A percentile compares a stretch with the other conserved stretches of the same genome.
Conservation (phyloP, 306 rosid species). For the Prunus kanzakura region DNA sequence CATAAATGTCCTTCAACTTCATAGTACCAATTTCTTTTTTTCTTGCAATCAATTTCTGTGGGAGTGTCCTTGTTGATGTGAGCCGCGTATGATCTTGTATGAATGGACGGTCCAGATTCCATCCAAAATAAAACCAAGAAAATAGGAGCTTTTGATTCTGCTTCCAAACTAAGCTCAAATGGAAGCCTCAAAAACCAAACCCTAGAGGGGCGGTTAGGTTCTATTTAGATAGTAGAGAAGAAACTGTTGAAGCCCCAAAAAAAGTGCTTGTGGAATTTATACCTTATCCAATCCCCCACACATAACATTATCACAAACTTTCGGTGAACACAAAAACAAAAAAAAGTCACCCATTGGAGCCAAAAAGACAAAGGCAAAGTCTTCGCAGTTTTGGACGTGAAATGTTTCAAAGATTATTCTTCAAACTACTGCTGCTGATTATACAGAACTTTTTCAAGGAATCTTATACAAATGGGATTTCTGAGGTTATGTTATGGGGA, state of each 20-base stretch:
- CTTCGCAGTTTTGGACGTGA: neutral
- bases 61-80: conserved; percentile 1
- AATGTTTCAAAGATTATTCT: neutral
- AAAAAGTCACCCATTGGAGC: neutral
- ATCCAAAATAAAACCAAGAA: neutral
- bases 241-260: neutral
- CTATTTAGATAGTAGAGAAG: conserved; percentile 11
- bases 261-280: conserved; percentile 31
- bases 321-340: conserved; percentile 5
- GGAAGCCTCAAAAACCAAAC: neutral
- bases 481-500: neutral
- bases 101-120: neutral
- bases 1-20: conserved; percentile 5
- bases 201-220: conserved; percentile 3
- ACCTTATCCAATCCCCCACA: conserved; percentile 21
- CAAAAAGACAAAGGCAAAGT: neutral
- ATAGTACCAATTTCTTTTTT: neutral
- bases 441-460: neutral
- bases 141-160: neutral
- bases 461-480: conserved; percentile 7
- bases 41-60: conserved; percentile 1
- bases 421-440: neutral
- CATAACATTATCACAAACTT: conserved; percentile 12
- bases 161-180: neutral
- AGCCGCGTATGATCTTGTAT: neutral